Evolutionary conservation across 2,329 filamentous ascomycete species (phyloP), one percentile per base, ranked within the genome.

Genomic region (Colletotrichum zoysiae): DNA sequence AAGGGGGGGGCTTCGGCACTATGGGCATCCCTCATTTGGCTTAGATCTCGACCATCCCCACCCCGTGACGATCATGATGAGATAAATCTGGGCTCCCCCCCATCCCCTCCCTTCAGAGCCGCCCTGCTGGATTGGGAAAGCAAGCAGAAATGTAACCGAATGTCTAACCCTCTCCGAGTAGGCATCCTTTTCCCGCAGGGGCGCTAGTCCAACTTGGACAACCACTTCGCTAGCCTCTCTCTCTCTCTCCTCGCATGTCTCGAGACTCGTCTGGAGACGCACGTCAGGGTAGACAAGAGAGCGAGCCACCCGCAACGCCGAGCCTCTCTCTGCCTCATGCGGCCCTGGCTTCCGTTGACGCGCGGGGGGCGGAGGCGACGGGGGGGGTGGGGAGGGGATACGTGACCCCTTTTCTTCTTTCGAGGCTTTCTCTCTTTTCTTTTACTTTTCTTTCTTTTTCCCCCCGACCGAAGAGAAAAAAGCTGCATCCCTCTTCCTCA

Each of bases 201-300:
- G 50, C 53, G 56, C 69, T 71, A 71, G 53, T 64, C 69, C 69
- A 30, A 71, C 30, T 69, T 44, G 59, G 69, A 69, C 65, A 69
- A 71, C 65, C 65, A 71, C 58, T 53, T 71, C 69, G 69, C 55
- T 59, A 64, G 65, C 59, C 26, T 30, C 58, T 40, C 38, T 38
- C 35, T 38, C 5, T 38, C 35, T 38, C 35, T 51, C 38, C 38
- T 30, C 38, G 23, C 20, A 26, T 69, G 69, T 68, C 69, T 71
- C 38, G 55, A 62, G 53, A 44, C n/a, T 14, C 30, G 30, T 30
- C 18, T 51, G n/a, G 53, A 16, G 42, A 46, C 20, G n/a, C 44
- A 50, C 11, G 30, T 30, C 48, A 30, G 26, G 4, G 48, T 20
- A 53, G 20, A 35, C 20, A 51, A 35, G 30, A 56, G 12, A 33